These are phyloP conservation scores for Brassica cretica DNA, from an alignment of 345 rosid genomes.

Conservation along the genomic window DNA sequence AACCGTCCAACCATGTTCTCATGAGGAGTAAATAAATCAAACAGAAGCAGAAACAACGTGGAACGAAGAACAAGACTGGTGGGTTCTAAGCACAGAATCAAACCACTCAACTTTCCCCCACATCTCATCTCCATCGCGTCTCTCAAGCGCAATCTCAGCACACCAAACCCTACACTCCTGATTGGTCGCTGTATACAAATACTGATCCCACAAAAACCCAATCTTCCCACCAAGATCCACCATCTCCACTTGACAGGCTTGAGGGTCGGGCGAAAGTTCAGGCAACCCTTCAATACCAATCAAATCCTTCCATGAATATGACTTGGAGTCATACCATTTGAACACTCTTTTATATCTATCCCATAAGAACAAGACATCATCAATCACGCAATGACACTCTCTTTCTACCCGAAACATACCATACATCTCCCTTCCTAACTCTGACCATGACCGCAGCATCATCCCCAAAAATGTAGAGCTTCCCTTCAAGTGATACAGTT, in stretches of 20 bases:
- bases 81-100: background rate
- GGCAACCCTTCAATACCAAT: background rate
- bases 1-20: background rate
- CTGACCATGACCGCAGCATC: background rate
- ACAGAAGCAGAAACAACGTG: background rate
- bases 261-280: background rate
- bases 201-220: background rate
- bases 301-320: background rate
- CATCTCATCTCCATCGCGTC: background rate
- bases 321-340: background rate
- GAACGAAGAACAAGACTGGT: background rate
- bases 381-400: background rate
- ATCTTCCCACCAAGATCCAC: background rate
- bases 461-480: background rate
- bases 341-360: background rate
- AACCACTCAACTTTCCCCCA: background rate
- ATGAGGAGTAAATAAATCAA: background rate
- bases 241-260: background rate
- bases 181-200: background rate
- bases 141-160: background rate
- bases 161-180: background rate
- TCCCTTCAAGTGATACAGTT: background rate
- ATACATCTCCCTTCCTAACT: constrained; percentile 35
- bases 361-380: background rate
- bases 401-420: background rate